A percentile compares a stretch with the other conserved stretches of the same genome.
Evolutionary conservation across 345 rosid species (phyloP).

Genomic region (Anacardium occidentale): DNA sequence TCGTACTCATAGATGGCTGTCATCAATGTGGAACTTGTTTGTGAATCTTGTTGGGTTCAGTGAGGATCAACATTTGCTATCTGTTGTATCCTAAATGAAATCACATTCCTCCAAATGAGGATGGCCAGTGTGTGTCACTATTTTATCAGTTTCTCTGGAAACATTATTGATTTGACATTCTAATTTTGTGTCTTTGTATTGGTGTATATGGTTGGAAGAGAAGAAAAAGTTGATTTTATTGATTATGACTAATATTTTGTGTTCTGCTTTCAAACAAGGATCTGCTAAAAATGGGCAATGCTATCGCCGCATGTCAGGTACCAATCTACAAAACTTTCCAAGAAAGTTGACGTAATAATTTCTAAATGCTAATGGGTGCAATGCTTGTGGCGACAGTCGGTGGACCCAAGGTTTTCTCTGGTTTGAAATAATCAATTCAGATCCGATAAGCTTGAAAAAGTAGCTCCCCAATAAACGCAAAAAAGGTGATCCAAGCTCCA

Average conservation of each 20-base stretch:
- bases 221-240: too few species aligned
- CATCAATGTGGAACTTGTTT: conserved; percentile 31
- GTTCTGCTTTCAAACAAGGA: neutral
- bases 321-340: conserved; percentile 3
- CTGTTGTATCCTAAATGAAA: conserved; percentile 8
- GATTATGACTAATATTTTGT: too few species aligned
- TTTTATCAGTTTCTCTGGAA: too few species aligned
- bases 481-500: too few species aligned
- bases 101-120: neutral
- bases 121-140: neutral
- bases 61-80: conserved; percentile 28
- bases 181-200: neutral
- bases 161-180: too few species aligned
- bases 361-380: neutral
- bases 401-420: too few species aligned
- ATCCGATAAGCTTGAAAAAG: too few species aligned
- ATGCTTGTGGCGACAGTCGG: too few species aligned
- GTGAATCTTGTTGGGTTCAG: conserved; percentile 29
- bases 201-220: neutral
- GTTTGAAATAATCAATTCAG: too few species aligned
- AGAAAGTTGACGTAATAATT: conserved; percentile 1
- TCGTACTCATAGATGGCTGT: conserved; percentile 23
- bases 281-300: neutral
- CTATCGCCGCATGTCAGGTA: conserved; percentile 1
- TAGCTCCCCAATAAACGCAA: too few species aligned